Evolutionary conservation across 306 rosid genomes (phyloP).

Genomic region (Pterocarpus macrocarpus): DNA sequence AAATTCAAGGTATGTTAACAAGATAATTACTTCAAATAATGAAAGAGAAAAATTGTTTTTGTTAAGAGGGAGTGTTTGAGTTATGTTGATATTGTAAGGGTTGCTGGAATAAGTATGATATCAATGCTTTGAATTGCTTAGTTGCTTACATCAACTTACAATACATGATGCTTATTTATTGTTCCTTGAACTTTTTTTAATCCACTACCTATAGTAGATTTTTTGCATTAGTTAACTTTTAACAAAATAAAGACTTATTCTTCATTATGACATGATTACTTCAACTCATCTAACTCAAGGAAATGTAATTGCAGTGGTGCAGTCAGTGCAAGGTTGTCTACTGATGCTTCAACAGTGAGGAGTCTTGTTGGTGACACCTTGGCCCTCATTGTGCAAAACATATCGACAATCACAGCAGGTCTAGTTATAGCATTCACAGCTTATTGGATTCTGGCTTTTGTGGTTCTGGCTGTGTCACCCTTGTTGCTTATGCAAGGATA

Average conservation of each 20-base stretch:
- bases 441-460: slow-evolving; percentile 77
- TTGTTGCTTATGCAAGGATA: slow-evolving; percentile 64
- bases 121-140: too few relatives aligned
- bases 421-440: slow-evolving; percentile 80
- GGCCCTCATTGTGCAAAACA: slow-evolving; percentile 75
- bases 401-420: slow-evolving; percentile 65
- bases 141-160: too few relatives aligned
- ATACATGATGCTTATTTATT: too few relatives aligned
- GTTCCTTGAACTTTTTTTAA: too few relatives aligned
- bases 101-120: too few relatives aligned
- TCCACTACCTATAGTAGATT: too few relatives aligned
- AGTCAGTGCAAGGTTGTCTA: slow-evolving; percentile 84
- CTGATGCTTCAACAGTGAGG: slow-evolving; percentile 80
- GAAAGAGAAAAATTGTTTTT: not conserved
- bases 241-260: not conserved
- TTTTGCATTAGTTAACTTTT: too few relatives aligned
- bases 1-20: slow-evolving; percentile 74
- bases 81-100: too few relatives aligned
- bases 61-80: too few relatives aligned
- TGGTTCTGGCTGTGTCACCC: slow-evolving; percentile 75
- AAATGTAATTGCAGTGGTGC: slow-evolving; percentile 69
- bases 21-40: not conserved
- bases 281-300: slow-evolving; percentile 5
- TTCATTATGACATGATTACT: slow-evolving; percentile 11
- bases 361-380: slow-evolving; percentile 86